A percentile compares a stretch with the other conserved stretches of the same genome.
These are phyloP conservation scores for Yamadazyma kitorensis DNA, from an alignment of 805 yeast species.

Conservation along the genomic window DNA sequence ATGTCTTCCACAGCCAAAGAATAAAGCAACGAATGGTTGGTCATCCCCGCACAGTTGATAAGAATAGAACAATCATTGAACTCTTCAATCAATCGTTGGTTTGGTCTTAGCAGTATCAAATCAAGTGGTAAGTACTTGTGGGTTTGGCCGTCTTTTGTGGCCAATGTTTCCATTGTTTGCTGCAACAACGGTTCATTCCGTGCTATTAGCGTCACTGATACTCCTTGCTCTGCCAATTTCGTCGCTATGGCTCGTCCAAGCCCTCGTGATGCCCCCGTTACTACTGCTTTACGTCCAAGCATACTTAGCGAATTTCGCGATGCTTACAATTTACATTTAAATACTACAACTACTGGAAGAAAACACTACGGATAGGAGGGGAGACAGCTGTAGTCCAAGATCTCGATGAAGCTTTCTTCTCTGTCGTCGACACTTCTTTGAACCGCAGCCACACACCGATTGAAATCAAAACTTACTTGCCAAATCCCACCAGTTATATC, in stretches of 20 bases:
- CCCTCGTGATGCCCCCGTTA: constrained; percentile 43
- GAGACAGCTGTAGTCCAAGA: constrained; percentile 68
- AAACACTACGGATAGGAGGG: constrained; percentile 10
- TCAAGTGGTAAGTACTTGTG: constrained; percentile 14
- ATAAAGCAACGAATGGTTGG: constrained; percentile 54
- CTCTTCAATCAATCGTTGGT: constrained; percentile 5
- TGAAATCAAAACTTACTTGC: constrained; percentile 87
- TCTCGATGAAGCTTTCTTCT: constrained; percentile 72
- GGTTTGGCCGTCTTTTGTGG: constrained; percentile 1
- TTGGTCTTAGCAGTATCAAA: no score
- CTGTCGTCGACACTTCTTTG: constrained; percentile 53
- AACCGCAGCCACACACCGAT: constrained; percentile 88
- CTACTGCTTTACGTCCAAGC: constrained; percentile 26
- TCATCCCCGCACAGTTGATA: constrained; percentile 65
- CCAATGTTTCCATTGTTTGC: constrained; percentile 6
- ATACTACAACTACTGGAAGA: no score
- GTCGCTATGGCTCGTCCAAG: constrained; percentile 31
- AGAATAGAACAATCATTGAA: constrained; percentile 29
- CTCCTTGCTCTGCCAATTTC: constrained; percentile 28
- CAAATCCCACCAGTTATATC: constrained; percentile 88
- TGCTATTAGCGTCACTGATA: constrained; percentile 30
- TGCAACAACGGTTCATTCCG: constrained; percentile 35
- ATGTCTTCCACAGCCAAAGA: constrained; percentile 42
- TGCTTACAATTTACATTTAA: no score
- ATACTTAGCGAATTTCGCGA: no score